Percentiles rank a stretch among this genome's conserved stretches.
Conservation (phyloP, 805 yeast genomes). For the Candida takata region DNA sequence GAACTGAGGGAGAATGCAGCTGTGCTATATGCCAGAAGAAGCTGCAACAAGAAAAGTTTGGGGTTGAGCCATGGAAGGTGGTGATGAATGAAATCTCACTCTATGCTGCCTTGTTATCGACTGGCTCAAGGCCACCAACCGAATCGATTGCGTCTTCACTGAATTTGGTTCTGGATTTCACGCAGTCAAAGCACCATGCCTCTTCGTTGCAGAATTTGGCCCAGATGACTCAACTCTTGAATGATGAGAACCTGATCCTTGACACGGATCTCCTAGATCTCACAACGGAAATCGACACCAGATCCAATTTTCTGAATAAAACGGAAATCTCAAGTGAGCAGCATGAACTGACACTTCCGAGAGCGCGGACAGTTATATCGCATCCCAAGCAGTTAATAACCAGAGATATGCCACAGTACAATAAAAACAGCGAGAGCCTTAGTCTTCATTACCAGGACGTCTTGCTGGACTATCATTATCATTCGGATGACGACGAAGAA, state of each 20-base stretch:
- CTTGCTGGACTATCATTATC: slow-evolving; percentile 16
- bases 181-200: slow-evolving; percentile 18
- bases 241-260: slow-evolving; percentile 13
- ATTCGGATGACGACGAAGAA: slow-evolving; percentile 11
- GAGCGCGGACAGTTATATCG: slow-evolving; percentile 1
- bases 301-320: slow-evolving; percentile 4
- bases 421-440: too few species aligned
- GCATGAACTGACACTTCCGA: slow-evolving; percentile 4
- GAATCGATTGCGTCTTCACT: slow-evolving; percentile 8
- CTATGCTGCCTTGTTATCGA: slow-evolving; percentile 33
- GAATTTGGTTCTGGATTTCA: slow-evolving; percentile 20
- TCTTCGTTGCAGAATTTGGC: too few species aligned
- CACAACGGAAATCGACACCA: too few species aligned
- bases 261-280: slow-evolving; percentile 13
- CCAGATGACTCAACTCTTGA: too few species aligned
- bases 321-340: slow-evolving; percentile 1
- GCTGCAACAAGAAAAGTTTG: not conserved
- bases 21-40: slow-evolving; percentile 6
- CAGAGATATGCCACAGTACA: not conserved
- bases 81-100: slow-evolving; percentile 31
- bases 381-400: not conserved
- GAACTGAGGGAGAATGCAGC: slow-evolving; percentile 3
- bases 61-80: slow-evolving; percentile 24
- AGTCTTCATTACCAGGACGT: slow-evolving; percentile 12
- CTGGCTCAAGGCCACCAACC: slow-evolving; percentile 21